Percentiles rank a stretch among this genome's conserved stretches.
phyloP scores from a whole-genome alignment of 495 filamentous ascomycete species.

The Hypomontagnella monticulosa region DNA sequence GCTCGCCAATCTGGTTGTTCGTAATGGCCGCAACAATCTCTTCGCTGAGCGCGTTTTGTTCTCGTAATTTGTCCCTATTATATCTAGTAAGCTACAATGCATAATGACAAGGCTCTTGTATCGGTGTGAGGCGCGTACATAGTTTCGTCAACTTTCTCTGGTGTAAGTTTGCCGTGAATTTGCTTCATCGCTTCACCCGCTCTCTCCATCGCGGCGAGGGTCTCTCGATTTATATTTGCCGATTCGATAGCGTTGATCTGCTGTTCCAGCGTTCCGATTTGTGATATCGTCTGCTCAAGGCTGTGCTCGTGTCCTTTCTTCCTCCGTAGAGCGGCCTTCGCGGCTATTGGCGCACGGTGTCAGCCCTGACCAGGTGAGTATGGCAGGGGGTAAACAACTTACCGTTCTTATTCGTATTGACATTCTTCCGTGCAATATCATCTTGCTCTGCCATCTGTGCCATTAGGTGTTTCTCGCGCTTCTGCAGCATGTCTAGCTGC shows the following conservation, averaged over 20 bases:
- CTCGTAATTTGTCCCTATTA: slow-evolving; percentile 86
- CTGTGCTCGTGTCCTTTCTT: slow-evolving; percentile 95
- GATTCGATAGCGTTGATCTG: slow-evolving; percentile 97
- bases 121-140: slow-evolving; percentile 74
- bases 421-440: slow-evolving; percentile 86
- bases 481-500: slow-evolving; percentile 97
- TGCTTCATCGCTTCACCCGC: slow-evolving; percentile 87
- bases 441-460: slow-evolving; percentile 95
- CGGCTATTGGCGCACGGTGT: slow-evolving; percentile 63
- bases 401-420: slow-evolving; percentile 91
- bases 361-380: slow-evolving; percentile 13
- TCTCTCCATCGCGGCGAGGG: slow-evolving; percentile 90
- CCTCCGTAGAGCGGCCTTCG: slow-evolving; percentile 88
- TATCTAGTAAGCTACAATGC: slow-evolving; percentile 36
- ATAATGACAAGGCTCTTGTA: neutral
- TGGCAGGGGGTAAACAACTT: slow-evolving; percentile 47
- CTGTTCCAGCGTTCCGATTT: slow-evolving; percentile 91
- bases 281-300: slow-evolving; percentile 85
- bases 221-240: slow-evolving; percentile 98
- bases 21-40: slow-evolving; percentile 91
- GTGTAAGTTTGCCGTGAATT: slow-evolving; percentile 89
- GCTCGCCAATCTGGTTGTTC: slow-evolving; percentile 71
- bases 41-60: slow-evolving; percentile 90
- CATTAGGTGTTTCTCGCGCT: slow-evolving; percentile 90
- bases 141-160: slow-evolving; percentile 92